Evolutionary conservation across 768 basidiomycete genomes (phyloP).

Genomic region (Panellus pusillus): DNA sequence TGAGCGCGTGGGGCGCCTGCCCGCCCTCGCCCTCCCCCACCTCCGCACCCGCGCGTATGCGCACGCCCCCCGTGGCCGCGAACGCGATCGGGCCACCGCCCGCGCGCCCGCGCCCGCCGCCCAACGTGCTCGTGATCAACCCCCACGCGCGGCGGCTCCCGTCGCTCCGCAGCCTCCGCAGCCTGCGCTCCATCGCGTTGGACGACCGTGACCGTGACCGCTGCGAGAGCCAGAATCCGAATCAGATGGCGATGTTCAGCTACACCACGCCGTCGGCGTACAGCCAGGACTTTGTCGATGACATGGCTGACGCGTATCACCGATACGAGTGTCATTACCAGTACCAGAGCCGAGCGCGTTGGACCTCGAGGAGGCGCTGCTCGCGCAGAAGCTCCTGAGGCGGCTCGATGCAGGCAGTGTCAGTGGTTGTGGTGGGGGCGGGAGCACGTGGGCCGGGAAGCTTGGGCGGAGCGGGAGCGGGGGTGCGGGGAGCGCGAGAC

Average conservation of each 20-base stretch:
- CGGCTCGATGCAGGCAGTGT: conserved; percentile 16
- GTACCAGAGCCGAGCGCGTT: not conserved
- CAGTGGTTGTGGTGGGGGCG: not conserved
- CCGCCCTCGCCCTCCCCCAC: not conserved
- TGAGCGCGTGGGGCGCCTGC: conserved; percentile 22
- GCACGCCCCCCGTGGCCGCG: conserved; percentile 18
- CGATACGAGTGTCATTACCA: not conserved
- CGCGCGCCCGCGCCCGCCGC: conserved; percentile 12
- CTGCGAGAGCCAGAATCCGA: not conserved
- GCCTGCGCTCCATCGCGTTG: not conserved
- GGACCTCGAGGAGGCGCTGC: conserved; percentile 24
- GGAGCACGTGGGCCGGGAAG: not conserved
- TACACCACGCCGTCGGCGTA: conserved; percentile 23
- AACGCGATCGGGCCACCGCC: conserved; percentile 11
- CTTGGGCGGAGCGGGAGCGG: conserved; percentile 13
- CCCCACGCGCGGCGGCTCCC: conserved; percentile 13
- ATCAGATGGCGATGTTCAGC: conserved; percentile 20
- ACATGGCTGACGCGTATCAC: too few species aligned
- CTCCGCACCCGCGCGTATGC: conserved; percentile 3
- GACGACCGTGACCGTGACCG: too few species aligned
- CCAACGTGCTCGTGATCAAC: conserved; percentile 19
- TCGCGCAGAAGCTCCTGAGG: conserved; percentile 22
- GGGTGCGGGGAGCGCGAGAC: not conserved
- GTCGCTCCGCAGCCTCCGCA: conserved; percentile 9
- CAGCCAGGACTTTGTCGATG: conserved; percentile 12